Base-by-base conservation (phyloP, 1,284 basidiomycete genomes). In the Phylloporus gajari region DNA sequence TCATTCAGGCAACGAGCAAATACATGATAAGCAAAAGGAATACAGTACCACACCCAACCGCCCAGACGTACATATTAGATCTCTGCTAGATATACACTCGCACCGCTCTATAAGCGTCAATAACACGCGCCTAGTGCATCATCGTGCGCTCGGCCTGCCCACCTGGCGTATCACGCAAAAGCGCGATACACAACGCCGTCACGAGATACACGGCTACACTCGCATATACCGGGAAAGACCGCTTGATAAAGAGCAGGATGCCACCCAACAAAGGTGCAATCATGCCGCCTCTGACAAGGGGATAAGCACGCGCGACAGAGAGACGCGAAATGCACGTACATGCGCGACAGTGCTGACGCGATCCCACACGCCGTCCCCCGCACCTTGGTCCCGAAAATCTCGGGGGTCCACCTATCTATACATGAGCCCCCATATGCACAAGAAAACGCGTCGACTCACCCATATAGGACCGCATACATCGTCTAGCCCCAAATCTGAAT, bases 311-410 rank as follows among this genome's bases (percentile, higher is more conserved):
- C 15, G 35, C 2, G 17, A 53, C 3, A 35, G 13, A n/a, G 30
- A 53, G 3, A 9, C 12, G 53, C n/a, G 30, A 5, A 42, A 2
- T 19, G 17, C 5, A 65, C 92, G 75, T 79, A 96, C 92, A 97
- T 91, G 81, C 96, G 88, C 30, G 94, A 96, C 1, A 97, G 83
- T 6, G 96, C 96, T 4, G 95, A 96, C 0, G 96, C 96, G 67
- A 95, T 95, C 1, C 97, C 96, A 77, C 94, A 95, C 1, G 96
- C 96, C 12, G 96, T 97, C 35, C 97, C 97, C 73, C 96, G 90
- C 11, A 96, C 94, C 84, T 91, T 90, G 3, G 95, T 96, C 3
- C 89, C 91, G 79, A 97, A 97, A 21, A 96, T 95, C 83, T 96
- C 95, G 3, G 95, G 95, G 0, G 95, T 97, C 95, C 95, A 96